Base-by-base conservation (phyloP, 768 basidiomycete species). In the Panaeolus cyanescens region DNA sequence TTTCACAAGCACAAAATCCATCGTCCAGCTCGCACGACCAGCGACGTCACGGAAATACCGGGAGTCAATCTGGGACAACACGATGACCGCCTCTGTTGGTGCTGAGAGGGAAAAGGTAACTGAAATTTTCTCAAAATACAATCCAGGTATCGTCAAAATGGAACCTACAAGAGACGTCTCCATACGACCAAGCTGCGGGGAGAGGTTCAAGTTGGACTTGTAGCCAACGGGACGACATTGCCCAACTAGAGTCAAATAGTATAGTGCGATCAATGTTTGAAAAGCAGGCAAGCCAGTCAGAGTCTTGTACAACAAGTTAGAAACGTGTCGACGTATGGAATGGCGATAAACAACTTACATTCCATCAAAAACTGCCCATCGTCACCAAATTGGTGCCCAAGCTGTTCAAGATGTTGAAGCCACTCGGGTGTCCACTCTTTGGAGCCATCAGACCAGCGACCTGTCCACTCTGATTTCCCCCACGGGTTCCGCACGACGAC, bases 301-400 rank as follows among this genome's bases (percentile, higher is more conserved):
- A 70, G 62, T 78, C 77, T 79, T 13, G 33, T 55, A 33, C 17
- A 3, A 30, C 15, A 19, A 50, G 40, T 40, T 42, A 42, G 55
- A 39, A 36, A 36, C 32, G 32, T 10, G 37, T 25, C 13, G 7
- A 22, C 9, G 13, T 19, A 36, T 31, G 10, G 12, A 28, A 15
- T 2, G 31, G 36, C 7, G 30, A 45, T 31, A 59, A 34, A 17
- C 17, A 37, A 66, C 76, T 56, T 58, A 79, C 77, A 79, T 70
- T 83, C 82, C 80, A 83, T 83, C 10, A 84, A 74, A 56, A 84
- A 84, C 62, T 80, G 74, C 0, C 83, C 81, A 65, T 84, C 82
- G 50, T 78, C 72, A 4, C 81, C 81, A 60, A 84, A 83, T 5
- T 69, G 62, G 64, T 83, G 82, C 15, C 72, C 72, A 7, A 84